phyloP scores from a whole-genome alignment of 2,329 filamentous ascomycete species.

The Curvularia verruculosa region DNA sequence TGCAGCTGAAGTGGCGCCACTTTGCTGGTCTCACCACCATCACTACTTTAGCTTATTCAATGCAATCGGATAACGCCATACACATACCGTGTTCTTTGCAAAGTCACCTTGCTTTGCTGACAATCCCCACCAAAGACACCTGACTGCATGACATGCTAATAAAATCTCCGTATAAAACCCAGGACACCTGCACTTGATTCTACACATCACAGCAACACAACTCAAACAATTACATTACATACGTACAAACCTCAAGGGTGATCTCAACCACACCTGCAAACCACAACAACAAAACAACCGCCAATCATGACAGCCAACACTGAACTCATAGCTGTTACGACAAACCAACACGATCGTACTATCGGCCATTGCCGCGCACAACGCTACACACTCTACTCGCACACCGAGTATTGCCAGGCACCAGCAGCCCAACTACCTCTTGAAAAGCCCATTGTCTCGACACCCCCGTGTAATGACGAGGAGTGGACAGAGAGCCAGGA shows the following conservation, averaged over 20 bases:
- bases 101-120: not conserved
- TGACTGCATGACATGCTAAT: not conserved
- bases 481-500: conserved; percentile 12
- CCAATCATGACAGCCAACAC: conserved; percentile 2
- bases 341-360: conserved; percentile 15
- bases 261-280: not conserved
- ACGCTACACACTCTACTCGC: conserved; percentile 15
- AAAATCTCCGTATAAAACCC: conserved; percentile 1
- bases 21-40: conserved; percentile 11
- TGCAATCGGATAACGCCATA: conserved; percentile 2
- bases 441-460: not conserved
- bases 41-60: conserved; percentile 1
- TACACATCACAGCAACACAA: not conserved
- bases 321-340: conserved; percentile 2
- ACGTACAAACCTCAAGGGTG: not conserved
- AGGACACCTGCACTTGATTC: not conserved
- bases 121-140: not conserved
- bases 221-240: conserved; percentile 1
- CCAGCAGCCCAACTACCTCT: not conserved
- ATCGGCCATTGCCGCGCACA: conserved; percentile 19
- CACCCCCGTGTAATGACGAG: conserved; percentile 4
- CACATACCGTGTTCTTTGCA: not conserved
- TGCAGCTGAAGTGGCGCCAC: conserved; percentile 9
- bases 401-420: not conserved
- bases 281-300: too few species aligned